These are phyloP conservation scores for Penicillium odoratum DNA, from an alignment of 495 filamentous ascomycete species.

Conservation along the genomic window DNA sequence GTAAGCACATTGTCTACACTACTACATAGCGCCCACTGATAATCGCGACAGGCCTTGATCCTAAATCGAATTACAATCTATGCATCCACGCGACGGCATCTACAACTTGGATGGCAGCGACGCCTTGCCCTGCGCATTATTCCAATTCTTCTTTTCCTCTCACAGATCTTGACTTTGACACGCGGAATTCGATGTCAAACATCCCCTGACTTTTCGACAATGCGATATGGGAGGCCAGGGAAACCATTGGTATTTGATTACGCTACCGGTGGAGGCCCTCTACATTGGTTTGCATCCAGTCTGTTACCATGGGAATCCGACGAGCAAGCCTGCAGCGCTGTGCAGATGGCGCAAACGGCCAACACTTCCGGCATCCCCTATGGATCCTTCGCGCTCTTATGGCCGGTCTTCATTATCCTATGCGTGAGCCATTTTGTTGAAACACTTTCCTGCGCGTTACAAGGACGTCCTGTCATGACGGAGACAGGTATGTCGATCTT, in stretches of 20 bases:
- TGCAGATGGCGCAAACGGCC: conserved; percentile 62
- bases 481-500: conserved; percentile 97
- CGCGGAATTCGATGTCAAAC: conserved; percentile 93
- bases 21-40: conserved; percentile 6
- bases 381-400: conserved; percentile 81
- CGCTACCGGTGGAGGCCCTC: conserved; percentile 63
- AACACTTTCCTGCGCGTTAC: conserved; percentile 81
- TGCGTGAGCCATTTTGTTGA: conserved; percentile 88
- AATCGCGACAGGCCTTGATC: conserved; percentile 64
- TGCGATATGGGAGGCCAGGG: conserved; percentile 71
- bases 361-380: conserved; percentile 41
- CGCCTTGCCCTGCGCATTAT: conserved; percentile 71
- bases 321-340: conserved; percentile 66
- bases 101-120: conserved; percentile 68
- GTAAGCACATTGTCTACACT: conserved; percentile 38
- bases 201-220: conserved; percentile 66
- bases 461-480: conserved; percentile 72
- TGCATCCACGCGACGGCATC: conserved; percentile 77
- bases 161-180: conserved; percentile 67
- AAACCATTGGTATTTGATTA: conserved; percentile 72
- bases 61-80: conserved; percentile 93
- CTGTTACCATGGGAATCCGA: conserved; percentile 70
- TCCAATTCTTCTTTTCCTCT: conserved; percentile 72
- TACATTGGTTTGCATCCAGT: conserved; percentile 67
- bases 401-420: conserved; percentile 82